Conservation (phyloP, 2,329 filamentous ascomycete species). For the Clonostachys solani region DNA sequence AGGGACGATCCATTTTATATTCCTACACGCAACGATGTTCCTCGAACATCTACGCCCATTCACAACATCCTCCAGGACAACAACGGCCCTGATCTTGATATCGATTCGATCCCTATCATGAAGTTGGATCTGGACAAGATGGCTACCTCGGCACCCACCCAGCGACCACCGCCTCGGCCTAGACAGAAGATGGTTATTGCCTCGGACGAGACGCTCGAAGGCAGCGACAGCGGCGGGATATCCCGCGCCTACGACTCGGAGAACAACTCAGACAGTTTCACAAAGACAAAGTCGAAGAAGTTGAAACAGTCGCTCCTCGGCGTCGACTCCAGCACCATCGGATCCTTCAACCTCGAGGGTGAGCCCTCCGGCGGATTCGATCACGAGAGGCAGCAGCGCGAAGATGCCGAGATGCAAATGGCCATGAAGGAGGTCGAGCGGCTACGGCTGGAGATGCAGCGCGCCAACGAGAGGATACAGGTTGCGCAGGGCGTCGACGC, state of each 20-base stretch:
- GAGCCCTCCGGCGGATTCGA: conserved; percentile 38
- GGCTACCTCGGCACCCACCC: conserved; percentile 19
- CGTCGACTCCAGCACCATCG: conserved; percentile 82
- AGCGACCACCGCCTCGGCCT: conserved; percentile 31
- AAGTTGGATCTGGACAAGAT: conserved; percentile 72
- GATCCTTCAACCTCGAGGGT: conserved; percentile 62
- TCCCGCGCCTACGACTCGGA: conserved; percentile 48
- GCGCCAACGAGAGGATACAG: conserved; percentile 71
- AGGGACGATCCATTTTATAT: conserved; percentile 97
- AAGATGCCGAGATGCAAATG: conserved; percentile 84
- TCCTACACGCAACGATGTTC: conserved; percentile 39
- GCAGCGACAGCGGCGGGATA: conserved; percentile 39
- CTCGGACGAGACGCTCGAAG: conserved; percentile 67
- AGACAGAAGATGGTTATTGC: conserved; percentile 64
- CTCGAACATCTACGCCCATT: conserved; percentile 69
- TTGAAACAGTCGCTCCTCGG: conserved; percentile 66
- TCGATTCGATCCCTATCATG: conserved; percentile 96
- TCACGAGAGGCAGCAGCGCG: conserved; percentile 63
- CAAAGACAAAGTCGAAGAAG: conserved; percentile 45
- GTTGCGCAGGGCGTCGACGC: conserved; percentile 63
- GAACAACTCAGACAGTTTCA: conserved; percentile 38
- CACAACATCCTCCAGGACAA: conserved; percentile 70
- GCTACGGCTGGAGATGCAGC: conserved; percentile 83
- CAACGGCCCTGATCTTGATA: conserved; percentile 77
- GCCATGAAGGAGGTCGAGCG: conserved; percentile 88